A percentile compares a stretch with the other conserved stretches of the same genome.
Evolutionary conservation across 139 green algal species (phyloP).

Genomic region (Edaphochlamys debaryana): DNA sequence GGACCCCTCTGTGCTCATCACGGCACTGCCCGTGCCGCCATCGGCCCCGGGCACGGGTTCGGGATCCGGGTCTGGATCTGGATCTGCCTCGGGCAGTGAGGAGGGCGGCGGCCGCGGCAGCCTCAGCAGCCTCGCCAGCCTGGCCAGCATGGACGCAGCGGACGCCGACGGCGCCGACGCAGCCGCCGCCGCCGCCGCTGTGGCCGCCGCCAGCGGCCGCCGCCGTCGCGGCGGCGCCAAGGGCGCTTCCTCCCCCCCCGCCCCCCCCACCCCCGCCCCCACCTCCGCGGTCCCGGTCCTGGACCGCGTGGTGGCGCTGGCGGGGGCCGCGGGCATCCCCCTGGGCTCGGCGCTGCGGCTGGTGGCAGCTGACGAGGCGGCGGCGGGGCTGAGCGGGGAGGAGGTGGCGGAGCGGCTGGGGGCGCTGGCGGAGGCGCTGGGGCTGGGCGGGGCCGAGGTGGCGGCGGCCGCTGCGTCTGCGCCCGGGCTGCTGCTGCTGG

Average conservation of each 20-base stretch:
- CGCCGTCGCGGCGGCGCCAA: too few species aligned
- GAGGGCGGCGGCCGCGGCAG: neutral
- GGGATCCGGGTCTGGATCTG: too few species aligned
- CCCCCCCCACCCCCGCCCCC: too few species aligned
- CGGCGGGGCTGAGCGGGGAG: neutral
- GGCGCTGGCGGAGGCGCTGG: slow-evolving; percentile 3
- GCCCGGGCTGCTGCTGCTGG: neutral
- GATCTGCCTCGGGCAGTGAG: neutral
- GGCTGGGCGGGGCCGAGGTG: neutral
- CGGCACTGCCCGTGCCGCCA: neutral
- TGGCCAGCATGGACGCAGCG: neutral
- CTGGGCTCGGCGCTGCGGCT: neutral
- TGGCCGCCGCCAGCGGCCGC: too few species aligned
- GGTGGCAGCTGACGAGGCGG: neutral
- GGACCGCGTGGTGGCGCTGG: neutral
- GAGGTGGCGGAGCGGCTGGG: slow-evolving; percentile 1
- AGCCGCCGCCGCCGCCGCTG: neutral
- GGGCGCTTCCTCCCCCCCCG: too few species aligned
- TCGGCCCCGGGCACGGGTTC: neutral
- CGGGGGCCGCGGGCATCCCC: neutral
- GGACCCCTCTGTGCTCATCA: slow-evolving; percentile 49
- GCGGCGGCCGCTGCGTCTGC: neutral
- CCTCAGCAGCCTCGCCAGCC: neutral
- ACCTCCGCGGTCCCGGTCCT: neutral
- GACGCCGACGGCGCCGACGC: neutral